These are phyloP conservation scores for Fagopyrum homotropicum DNA, from an alignment of 148 eudicot species.

Conservation along the genomic window DNA sequence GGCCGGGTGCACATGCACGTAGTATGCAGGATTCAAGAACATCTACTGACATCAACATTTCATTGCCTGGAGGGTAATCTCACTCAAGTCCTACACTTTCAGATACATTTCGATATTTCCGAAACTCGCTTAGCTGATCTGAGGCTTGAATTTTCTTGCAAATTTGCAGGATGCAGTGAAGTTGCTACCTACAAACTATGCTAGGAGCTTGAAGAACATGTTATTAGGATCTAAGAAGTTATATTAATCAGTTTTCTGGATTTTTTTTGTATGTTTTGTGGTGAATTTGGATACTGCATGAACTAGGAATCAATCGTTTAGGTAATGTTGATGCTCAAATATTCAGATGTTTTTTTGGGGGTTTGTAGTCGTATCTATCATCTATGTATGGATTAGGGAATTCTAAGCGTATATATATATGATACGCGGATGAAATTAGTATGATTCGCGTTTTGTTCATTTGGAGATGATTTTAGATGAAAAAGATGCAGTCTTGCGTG, in stretches of 20 bases:
- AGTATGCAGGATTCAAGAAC: slow-evolving; percentile 33
- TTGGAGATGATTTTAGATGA: too few species aligned
- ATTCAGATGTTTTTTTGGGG: neutral
- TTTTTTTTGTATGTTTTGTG: neutral
- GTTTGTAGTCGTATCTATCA: neutral
- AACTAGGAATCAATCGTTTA: neutral
- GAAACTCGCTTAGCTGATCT: neutral
- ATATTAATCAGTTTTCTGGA: neutral
- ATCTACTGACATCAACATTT: slow-evolving; percentile 36
- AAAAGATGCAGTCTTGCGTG: neutral
- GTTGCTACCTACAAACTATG: neutral
- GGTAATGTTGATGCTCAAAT: neutral
- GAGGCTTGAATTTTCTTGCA: neutral
- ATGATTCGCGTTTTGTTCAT: neutral
- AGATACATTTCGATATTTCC: neutral
- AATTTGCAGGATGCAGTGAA: slow-evolving; percentile 11
- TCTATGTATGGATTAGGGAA: neutral
- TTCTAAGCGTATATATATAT: neutral
- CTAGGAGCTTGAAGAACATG: neutral
- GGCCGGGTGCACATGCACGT: slow-evolving; percentile 23
- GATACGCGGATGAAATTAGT: neutral
- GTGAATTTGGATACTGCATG: neutral
- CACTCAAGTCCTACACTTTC: neutral
- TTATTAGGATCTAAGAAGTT: slow-evolving; percentile 5
- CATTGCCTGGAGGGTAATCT: slow-evolving; percentile 39